Evolutionary conservation across 2,329 filamentous ascomycete genomes (phyloP).

Genomic region (Phyllosticta capitalensis): DNA sequence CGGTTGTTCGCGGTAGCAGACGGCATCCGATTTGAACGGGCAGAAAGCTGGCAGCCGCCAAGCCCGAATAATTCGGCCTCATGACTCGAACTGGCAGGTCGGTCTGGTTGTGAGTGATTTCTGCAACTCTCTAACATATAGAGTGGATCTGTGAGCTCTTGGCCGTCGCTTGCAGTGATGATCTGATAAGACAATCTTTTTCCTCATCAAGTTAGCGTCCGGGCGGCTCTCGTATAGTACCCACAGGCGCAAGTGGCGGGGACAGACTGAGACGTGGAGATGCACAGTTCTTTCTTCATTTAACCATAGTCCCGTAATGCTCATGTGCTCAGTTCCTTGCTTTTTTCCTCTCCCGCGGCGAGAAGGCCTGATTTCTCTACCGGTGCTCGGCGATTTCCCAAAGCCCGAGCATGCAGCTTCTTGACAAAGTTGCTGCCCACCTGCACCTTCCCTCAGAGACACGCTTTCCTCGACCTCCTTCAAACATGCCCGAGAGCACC

Average conservation of each 20-base stretch:
- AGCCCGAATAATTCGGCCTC: not conserved
- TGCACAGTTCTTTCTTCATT: too few relatives aligned
- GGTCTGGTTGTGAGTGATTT: not conserved
- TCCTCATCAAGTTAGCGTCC: too few relatives aligned
- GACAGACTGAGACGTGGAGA: too few relatives aligned
- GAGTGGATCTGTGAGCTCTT: not conserved
- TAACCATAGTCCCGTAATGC: too few relatives aligned
- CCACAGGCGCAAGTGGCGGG: too few relatives aligned
- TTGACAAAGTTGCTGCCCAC: not conserved
- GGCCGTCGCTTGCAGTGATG: not conserved
- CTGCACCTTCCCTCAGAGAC: not conserved
- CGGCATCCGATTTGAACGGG: too few relatives aligned
- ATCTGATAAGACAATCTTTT: not conserved
- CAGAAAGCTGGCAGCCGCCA: not conserved
- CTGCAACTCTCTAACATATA: not conserved
- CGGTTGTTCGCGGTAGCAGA: too few relatives aligned
- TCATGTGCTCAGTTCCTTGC: too few relatives aligned
- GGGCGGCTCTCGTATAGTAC: too few relatives aligned
- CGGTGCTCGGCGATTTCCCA: not conserved
- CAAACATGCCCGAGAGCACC: not conserved
- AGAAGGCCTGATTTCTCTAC: not conserved
- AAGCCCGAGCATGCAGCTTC: not conserved
- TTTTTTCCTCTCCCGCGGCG: too few relatives aligned
- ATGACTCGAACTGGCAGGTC: not conserved
- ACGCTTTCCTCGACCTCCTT: not conserved